Evolutionary conservation across 768 basidiomycete species (phyloP).

Genomic region (Coprinellus aureogranulatus): DNA sequence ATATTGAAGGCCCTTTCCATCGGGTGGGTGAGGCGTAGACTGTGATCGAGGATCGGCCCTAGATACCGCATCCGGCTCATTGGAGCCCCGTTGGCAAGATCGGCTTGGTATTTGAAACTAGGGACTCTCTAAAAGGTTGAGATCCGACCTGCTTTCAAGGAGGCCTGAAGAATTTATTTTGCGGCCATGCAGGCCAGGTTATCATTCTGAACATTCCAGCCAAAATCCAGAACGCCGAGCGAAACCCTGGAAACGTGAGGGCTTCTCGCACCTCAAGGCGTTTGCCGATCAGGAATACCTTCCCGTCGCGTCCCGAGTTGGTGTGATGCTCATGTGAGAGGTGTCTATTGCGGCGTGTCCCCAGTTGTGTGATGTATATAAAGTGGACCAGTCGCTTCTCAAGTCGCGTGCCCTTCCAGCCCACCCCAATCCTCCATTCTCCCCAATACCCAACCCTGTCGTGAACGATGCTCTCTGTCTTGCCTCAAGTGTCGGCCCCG

Average conservation of each 20-base stretch:
- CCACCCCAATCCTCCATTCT: slow-evolving; percentile 2
- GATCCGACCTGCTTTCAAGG: neutral
- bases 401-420: slow-evolving; percentile 8
- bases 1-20: neutral
- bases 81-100: neutral
- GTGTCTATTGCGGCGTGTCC: neutral
- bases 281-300: slow-evolving; percentile 2
- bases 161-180: neutral
- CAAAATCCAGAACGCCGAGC: slow-evolving; percentile 3
- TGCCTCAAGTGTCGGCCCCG: slow-evolving; percentile 15
- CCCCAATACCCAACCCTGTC: neutral
- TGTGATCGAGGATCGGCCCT: neutral
- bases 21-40: neutral
- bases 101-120: neutral
- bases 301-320: slow-evolving; percentile 11
- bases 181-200: neutral
- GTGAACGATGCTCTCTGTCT: slow-evolving; percentile 25
- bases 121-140: neutral
- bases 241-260: neutral
- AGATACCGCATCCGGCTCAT: neutral
- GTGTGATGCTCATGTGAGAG: slow-evolving; percentile 14
- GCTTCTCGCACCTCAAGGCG: neutral
- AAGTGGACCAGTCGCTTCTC: neutral
- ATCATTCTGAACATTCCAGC: neutral
- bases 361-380: slow-evolving; percentile 2